phyloP scores from a whole-genome alignment of 257 asterid species.

The Solanum peruvianum region DNA sequence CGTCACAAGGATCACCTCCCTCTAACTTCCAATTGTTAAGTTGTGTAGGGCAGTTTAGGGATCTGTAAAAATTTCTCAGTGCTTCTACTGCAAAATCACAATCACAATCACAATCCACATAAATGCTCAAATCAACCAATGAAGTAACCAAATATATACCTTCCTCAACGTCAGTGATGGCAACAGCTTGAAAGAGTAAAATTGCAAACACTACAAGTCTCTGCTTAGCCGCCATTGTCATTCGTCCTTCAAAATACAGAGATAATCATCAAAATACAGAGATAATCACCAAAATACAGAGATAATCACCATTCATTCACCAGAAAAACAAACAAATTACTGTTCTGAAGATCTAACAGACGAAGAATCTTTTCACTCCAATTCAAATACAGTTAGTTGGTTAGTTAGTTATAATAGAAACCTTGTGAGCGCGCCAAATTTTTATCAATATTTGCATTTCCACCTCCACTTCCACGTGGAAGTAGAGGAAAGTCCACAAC shows the following conservation, averaged over 20 bases:
- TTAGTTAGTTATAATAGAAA: neutral
- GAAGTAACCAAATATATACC: conserved; percentile 22
- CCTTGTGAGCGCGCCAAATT: neutral
- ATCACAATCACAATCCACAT: neutral
- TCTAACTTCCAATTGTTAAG: conserved; percentile 50
- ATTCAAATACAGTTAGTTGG: neutral
- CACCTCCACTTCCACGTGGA: neutral
- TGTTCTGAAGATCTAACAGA: neutral
- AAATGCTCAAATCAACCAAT: neutral
- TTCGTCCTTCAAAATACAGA: neutral
- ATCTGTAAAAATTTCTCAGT: conserved; percentile 53
- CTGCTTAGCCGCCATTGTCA: conserved; percentile 41
- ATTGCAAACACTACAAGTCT: conserved; percentile 5
- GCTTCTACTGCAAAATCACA: conserved; percentile 51
- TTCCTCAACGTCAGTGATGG: conserved; percentile 41
- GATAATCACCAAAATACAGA: neutral
- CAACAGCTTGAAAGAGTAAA: conserved; percentile 24
- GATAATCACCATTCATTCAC: neutral
- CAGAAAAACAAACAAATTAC: too few species aligned
- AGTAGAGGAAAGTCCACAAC: neutral
- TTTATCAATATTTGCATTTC: neutral
- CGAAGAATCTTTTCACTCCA: neutral
- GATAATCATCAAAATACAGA: neutral
- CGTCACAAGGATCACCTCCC: conserved; percentile 85
- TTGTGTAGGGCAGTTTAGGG: conserved; percentile 57